A percentile compares a stretch with the other conserved stretches of the same genome.
Evolutionary conservation across 371 early-diverging fungal species (phyloP).

Genomic region (Lichtheimia ornata): DNA sequence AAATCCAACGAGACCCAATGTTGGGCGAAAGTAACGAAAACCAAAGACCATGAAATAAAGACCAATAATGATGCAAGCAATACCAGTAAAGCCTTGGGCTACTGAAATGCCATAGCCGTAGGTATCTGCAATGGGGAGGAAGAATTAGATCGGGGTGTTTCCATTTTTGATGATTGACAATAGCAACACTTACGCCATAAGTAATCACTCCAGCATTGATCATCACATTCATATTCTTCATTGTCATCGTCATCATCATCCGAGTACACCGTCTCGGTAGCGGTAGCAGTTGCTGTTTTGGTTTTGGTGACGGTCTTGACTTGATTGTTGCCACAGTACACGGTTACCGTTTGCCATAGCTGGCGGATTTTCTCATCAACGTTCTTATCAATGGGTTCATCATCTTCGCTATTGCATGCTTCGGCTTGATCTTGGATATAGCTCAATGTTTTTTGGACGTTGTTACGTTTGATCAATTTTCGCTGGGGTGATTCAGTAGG

Average conservation of each 20-base stretch:
- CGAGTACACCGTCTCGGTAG: slow-evolving; percentile 14
- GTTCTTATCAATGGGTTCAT: slow-evolving; percentile 4
- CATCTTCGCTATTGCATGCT: slow-evolving; percentile 22
- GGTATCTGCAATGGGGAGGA: slow-evolving; percentile 29
- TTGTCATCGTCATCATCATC: slow-evolving; percentile 6
- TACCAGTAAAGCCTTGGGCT: slow-evolving; percentile 45
- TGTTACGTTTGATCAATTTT: slow-evolving; percentile 24
- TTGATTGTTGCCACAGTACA: slow-evolving; percentile 39
- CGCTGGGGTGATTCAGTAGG: slow-evolving; percentile 3
- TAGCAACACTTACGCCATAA: slow-evolving; percentile 42
- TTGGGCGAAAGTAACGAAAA: slow-evolving; percentile 44
- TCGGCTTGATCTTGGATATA: slow-evolving; percentile 36
- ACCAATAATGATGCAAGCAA: slow-evolving; percentile 38
- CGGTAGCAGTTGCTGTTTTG: slow-evolving; percentile 18
- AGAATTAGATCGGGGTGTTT: not conserved
- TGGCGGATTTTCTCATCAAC: slow-evolving; percentile 14
- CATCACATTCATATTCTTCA: slow-evolving; percentile 20
- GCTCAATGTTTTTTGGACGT: slow-evolving; percentile 24
- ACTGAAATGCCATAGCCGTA: slow-evolving; percentile 44
- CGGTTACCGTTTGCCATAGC: slow-evolving; percentile 38
- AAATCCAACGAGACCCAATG: slow-evolving; percentile 47
- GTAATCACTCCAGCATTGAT: slow-evolving; percentile 44
- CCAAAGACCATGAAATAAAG: slow-evolving; percentile 43
- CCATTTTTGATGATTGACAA: not conserved
- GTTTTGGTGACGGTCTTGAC: slow-evolving; percentile 39